These are phyloP conservation scores for Neopestalotiopsis sp. DNA, from an alignment of 2,329 filamentous ascomycete genomes.

Conservation along the genomic window DNA sequence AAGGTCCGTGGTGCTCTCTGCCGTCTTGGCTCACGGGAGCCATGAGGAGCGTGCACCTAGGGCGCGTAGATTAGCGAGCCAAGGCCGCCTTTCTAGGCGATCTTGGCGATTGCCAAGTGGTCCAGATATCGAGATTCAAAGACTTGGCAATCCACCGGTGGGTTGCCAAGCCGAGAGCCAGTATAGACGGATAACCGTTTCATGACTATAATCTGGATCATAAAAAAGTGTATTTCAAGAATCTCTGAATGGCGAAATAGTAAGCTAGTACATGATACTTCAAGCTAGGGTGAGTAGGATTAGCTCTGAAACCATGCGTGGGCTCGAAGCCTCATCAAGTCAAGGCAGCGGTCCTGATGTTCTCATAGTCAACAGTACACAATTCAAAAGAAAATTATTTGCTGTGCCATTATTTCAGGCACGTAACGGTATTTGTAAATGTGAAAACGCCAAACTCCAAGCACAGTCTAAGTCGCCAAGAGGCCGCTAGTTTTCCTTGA, in stretches of 20 bases:
- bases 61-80: neutral
- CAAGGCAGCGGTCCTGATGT: neutral
- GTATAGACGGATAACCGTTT: neutral
- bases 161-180: neutral
- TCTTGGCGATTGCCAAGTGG: neutral
- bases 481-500: constrained; percentile 1
- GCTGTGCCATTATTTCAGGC: neutral
- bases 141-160: neutral
- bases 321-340: neutral
- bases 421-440: neutral
- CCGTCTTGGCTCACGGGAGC: neutral
- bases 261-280: neutral
- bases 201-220: neutral
- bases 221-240: neutral
- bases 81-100: neutral
- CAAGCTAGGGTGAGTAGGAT: neutral
- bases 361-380: neutral
- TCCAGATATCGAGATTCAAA: neutral
- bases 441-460: neutral
- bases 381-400: neutral
- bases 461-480: neutral
- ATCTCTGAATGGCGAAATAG: neutral
- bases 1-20: neutral
- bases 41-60: neutral
- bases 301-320: too few relatives aligned